Percentiles rank a stretch among this genome's conserved stretches.
Conservation (phyloP, 192 early-diverging fungal species). For the Mortierella antarctica region DNA sequence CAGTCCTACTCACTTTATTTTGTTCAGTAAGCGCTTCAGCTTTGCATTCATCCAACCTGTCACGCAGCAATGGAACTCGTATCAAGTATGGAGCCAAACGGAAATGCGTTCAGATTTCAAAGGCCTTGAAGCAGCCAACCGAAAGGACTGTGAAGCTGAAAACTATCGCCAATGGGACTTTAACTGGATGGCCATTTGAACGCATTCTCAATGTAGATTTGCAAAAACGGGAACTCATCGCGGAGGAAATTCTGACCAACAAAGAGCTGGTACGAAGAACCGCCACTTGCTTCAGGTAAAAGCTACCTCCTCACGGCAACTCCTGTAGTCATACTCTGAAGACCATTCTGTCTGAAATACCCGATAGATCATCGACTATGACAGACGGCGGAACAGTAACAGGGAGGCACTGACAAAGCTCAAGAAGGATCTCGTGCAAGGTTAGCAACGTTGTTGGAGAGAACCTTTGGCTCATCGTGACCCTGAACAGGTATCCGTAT, state of each 20-base stretch:
- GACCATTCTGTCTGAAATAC: too few relatives aligned
- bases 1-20: too few relatives aligned
- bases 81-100: conserved; percentile 10
- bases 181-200: neutral
- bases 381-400: conserved; percentile 66
- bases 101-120: neutral
- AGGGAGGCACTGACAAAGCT: conserved; percentile 63
- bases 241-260: conserved; percentile 67
- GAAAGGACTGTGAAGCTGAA: neutral
- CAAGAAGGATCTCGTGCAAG: conserved; percentile 53
- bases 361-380: conserved; percentile 66
- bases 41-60: too few relatives aligned
- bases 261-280: conserved; percentile 60
- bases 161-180: neutral
- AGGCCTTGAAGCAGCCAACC: too few relatives aligned
- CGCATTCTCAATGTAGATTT: conserved; percentile 41
- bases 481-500: neutral
- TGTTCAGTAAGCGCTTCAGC: too few relatives aligned
- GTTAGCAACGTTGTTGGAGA: conserved; percentile 16
- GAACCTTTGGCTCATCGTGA: too few relatives aligned
- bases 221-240: conserved; percentile 58
- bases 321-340: neutral
- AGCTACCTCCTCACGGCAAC: neutral
- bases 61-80: conserved; percentile 9
- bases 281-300: neutral